These are phyloP conservation scores for Erodium trifolium DNA, from an alignment of 441 rosid genomes.

Conservation along the genomic window DNA sequence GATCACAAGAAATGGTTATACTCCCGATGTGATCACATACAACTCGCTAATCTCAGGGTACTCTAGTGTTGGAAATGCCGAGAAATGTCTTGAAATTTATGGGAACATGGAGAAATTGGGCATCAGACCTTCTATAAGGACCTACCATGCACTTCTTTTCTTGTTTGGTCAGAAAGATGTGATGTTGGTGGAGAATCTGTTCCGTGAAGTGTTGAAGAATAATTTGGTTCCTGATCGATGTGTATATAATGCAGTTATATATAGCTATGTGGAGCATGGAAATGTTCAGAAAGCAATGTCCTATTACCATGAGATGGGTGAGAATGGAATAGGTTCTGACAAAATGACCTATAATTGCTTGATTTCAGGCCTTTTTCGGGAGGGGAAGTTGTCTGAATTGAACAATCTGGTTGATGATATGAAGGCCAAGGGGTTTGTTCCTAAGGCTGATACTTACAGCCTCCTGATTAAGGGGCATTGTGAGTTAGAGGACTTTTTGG, in stretches of 20 bases:
- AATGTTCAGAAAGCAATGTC: conserved; percentile 17
- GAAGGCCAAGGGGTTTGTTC: conserved; percentile 40
- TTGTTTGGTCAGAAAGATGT: conserved; percentile 33
- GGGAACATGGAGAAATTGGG: conserved; percentile 54
- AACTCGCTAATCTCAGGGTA: conserved; percentile 44
- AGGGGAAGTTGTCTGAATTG: conserved; percentile 34
- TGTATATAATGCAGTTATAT: conserved; percentile 48
- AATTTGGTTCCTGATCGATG: conserved; percentile 48
- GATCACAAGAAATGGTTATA: conserved; percentile 27
- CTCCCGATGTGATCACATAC: conserved; percentile 58
- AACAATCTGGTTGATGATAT: conserved; percentile 40
- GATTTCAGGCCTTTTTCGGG: conserved; percentile 44
- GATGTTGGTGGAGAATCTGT: conserved; percentile 35
- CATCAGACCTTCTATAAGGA: conserved; percentile 42
- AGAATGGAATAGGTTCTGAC: background rate
- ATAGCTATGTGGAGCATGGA: conserved; percentile 40
- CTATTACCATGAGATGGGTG: background rate
- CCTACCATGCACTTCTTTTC: conserved; percentile 49
- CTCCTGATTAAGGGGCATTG: conserved; percentile 55
- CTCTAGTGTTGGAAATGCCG: conserved; percentile 34
- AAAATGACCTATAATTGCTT: conserved; percentile 44
- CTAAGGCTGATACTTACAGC: conserved; percentile 59
- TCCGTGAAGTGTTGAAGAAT: conserved; percentile 40
- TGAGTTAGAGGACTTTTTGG: conserved; percentile 35
- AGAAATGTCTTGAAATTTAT: conserved; percentile 49